Evolutionary conservation across 2,329 filamentous ascomycete species (phyloP), one percentile per base, ranked within the genome.

Genomic region (Venturia carpophila): DNA sequence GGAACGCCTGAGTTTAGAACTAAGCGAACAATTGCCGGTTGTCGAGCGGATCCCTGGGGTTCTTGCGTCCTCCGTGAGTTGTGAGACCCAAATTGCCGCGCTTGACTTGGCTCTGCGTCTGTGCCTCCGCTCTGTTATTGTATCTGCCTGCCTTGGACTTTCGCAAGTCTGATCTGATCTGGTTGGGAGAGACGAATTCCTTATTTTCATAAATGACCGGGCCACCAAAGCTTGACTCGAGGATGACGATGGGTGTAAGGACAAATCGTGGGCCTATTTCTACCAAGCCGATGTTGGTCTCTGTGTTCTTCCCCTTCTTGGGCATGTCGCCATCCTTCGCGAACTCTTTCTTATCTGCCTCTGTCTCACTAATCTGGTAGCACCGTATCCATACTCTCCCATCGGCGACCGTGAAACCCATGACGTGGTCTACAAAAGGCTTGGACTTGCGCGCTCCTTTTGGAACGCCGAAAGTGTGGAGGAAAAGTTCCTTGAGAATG

Each of bases 171-270:
- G 91, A 82, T 69, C 94, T 84, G 68, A 97, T 86, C 78, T 97
- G 91, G 84, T 99, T 99, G 11, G 94, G 94, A 70, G 89, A 94
- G 64, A 99, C 90, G 72, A 96, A 99, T 75, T 96, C 89, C 82
- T 91, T 94, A 80, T 97, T 97, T 81, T 97, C 91, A 79, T 96
- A 99, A 73, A 99, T 95, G 69, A 97, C 91, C 3, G 94, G 93
- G 0, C 94, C 94, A 64, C 93, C 93, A 71, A 99, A 97, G 67
- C 90, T 92, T 55, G 91, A 92, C 75, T 99, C 94, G 71, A 96
- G 87, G 69, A 97, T 96, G 66, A 97, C 87, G 69, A 97, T 97
- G 0, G 94, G 93, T 34, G 92, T 97, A 62, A 97, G 80, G 39
- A 97, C 92, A 70, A 97, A 93, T 58, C 94, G 85, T 0, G 94